Conservation (phyloP, 192 early-diverging fungal genomes). For the Coemansia sp. region DNA sequence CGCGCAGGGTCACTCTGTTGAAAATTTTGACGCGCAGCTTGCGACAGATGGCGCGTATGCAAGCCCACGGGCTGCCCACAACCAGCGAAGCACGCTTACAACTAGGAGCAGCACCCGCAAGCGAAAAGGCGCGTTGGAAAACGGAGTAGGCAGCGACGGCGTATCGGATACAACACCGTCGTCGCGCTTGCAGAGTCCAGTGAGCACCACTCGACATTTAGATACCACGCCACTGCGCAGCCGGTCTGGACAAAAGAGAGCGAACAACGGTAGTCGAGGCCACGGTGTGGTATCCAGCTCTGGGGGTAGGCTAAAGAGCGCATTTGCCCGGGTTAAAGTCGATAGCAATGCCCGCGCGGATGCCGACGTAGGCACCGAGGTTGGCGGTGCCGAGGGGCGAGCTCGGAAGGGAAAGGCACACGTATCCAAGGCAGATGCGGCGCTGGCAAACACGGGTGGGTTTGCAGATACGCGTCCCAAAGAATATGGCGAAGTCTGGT, state of each 20-base stretch:
- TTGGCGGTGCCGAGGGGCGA: constrained; percentile 4
- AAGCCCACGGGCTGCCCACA: constrained; percentile 9
- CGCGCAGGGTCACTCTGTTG: neutral
- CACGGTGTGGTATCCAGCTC: neutral
- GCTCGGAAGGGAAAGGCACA: constrained; percentile 19
- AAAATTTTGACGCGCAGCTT: neutral
- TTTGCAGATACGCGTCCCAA: constrained; percentile 16
- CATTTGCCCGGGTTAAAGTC: constrained; percentile 39
- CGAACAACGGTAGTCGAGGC: neutral
- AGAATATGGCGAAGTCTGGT: constrained; percentile 52
- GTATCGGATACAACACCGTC: neutral
- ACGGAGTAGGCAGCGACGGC: neutral
- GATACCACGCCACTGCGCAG: neutral
- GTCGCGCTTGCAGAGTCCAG: constrained; percentile 27
- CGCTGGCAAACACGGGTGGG: neutral
- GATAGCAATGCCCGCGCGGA: constrained; percentile 11
- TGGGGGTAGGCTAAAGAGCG: constrained; percentile 27
- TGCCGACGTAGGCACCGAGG: neutral
- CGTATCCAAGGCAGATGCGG: neutral
- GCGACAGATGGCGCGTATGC: constrained; percentile 1
- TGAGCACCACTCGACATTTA: neutral
- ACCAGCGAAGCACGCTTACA: neutral
- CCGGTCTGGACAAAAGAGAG: neutral
- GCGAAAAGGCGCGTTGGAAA: constrained; percentile 22
- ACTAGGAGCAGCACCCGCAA: constrained; percentile 8